phyloP scores from a whole-genome alignment of 106 monocot species.

The Dendrobium huoshanense region DNA sequence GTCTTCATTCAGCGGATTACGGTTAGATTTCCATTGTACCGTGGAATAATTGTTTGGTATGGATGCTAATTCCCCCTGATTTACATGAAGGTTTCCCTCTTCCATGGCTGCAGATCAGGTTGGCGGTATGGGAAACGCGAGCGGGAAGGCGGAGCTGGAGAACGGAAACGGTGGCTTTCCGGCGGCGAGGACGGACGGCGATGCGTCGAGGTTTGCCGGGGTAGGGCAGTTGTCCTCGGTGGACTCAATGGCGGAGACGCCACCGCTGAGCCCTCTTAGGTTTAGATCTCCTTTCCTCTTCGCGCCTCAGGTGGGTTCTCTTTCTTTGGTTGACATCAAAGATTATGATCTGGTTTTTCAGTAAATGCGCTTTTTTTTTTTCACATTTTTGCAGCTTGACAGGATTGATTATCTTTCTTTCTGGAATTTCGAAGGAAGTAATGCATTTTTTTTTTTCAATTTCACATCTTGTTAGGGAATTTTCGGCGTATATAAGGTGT shows the following conservation, averaged over 20 bases:
- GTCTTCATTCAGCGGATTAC: background rate
- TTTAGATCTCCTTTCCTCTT: background rate
- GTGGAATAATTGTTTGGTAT: background rate
- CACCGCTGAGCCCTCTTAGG: background rate
- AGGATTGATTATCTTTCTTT: background rate
- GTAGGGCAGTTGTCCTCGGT: background rate
- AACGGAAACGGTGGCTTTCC: background rate
- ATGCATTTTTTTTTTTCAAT: background rate
- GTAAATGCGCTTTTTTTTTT: background rate
- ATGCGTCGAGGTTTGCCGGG: background rate
- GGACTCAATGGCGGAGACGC: constrained; percentile 3
- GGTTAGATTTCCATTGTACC: background rate
- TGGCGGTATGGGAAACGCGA: background rate
- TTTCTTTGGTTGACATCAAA: background rate
- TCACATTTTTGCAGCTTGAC: background rate
- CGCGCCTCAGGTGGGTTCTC: background rate
- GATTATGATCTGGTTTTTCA: background rate
- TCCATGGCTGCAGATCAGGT: background rate
- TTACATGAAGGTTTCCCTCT: background rate
- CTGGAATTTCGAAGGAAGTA: background rate
- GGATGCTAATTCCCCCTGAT: background rate
- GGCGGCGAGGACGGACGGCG: background rate
- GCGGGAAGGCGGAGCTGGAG: background rate
- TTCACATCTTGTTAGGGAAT: too few species aligned
- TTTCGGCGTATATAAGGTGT: too few species aligned